Percentiles rank a stretch among this genome's conserved stretches.
Evolutionary conservation across 2,329 filamentous ascomycete species (phyloP).

Genomic region (Apiospora arundinis): DNA sequence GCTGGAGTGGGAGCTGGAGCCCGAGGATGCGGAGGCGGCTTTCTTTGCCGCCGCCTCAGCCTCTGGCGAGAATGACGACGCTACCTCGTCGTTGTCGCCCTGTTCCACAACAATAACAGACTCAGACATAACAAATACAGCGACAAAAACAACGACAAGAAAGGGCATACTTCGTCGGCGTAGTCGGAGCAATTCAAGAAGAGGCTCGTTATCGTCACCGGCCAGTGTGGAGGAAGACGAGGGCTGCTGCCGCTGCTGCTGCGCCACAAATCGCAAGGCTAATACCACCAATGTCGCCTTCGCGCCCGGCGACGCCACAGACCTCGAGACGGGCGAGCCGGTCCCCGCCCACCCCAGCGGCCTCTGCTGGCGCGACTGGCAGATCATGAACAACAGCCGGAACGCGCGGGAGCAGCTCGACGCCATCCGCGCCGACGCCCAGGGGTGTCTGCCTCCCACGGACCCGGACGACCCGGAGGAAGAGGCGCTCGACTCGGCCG

Average conservation of each 20-base stretch:
- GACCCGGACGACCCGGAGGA: no score
- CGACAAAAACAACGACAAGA: background rate
- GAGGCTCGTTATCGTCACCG: background rate
- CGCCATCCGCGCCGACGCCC: background rate
- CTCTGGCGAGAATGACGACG: background rate
- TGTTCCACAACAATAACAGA: no score
- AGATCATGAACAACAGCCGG: background rate
- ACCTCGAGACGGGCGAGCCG: constrained; percentile 4
- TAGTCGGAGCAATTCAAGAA: background rate
- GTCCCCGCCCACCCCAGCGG: background rate
- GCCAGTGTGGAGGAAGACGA: no score
- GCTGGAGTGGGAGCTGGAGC: background rate
- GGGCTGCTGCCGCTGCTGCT: no score
- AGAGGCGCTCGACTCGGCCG: background rate
- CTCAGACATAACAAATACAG: background rate
- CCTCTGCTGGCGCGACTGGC: background rate
- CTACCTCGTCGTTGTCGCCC: background rate
- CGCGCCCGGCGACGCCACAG: background rate
- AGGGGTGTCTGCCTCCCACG: background rate
- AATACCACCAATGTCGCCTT: background rate
- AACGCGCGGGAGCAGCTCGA: background rate
- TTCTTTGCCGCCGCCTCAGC: background rate
- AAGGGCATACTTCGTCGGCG: background rate
- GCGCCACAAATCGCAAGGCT: no score
- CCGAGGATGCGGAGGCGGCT: background rate